Evolutionary conservation across 2,329 filamentous ascomycete genomes (phyloP), one percentile per base, ranked within the genome.

Genomic region (Fusarium sp.): DNA sequence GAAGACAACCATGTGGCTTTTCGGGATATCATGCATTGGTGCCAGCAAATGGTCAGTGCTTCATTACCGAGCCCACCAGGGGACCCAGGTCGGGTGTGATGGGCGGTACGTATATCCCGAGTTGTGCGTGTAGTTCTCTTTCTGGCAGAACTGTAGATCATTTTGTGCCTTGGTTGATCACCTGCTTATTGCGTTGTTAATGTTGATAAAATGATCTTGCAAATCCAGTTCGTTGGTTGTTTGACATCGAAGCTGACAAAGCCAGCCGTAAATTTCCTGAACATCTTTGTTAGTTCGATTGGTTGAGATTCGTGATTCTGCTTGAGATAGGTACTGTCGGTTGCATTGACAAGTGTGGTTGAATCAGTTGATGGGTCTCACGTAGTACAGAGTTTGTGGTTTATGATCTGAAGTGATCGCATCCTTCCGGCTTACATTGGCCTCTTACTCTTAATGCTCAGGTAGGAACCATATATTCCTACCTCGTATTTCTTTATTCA

Each of bases 1-100:
- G 53, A 49, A 67, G 60, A 56, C 58, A 70, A 39, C 57, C 56
- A 62, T 68, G 66, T 69, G 67, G 64, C 52, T 67, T 37, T 47
- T 66, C 44, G 48, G 56, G 70, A 65, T 56, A 53, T 58, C 60
- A 68, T 54, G 55, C 53, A 53, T 45, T 35, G 35, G 70, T 67
- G 67, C 69, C 70, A 72, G 59, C 46, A 56, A 47, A 57, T 61
- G 68, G 64, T 56, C 63, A 67, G 49, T 71, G 66, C 65, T 68
- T 44, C 62, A 56, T 62, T 56, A 30, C 56, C 60, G 59, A 69
- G 61, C 43, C 67, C 65, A 72, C 70, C 47, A 35, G 41, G 25
- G 58, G 54, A 53, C 48, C 67, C 52, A 57, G 56, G 50, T 43
- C 52, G 56, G 56, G 50, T 43, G 37, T 27, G 49, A 65, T 58